These are phyloP conservation scores for Xylaria scruposa DNA, from an alignment of 495 filamentous ascomycete genomes.

Conservation along the genomic window DNA sequence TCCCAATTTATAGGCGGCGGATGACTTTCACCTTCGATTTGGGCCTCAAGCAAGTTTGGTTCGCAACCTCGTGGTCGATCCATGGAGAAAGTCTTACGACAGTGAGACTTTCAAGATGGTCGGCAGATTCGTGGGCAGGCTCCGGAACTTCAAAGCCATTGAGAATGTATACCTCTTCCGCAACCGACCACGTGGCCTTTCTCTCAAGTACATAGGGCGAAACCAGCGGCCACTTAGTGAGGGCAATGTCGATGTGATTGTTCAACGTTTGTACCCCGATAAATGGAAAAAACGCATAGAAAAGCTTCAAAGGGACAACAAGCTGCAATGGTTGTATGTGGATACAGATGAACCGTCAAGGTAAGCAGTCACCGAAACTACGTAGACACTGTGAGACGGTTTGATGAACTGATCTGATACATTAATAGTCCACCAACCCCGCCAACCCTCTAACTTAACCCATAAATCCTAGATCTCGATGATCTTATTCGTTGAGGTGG, in stretches of 20 bases:
- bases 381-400: background rate
- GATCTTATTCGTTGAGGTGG: background rate
- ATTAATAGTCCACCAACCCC: background rate
- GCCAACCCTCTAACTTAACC: background rate
- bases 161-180: background rate
- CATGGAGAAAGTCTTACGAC: background rate
- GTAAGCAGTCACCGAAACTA: background rate
- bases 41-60: background rate
- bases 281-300: background rate
- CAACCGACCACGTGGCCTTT: background rate
- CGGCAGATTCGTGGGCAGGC: background rate
- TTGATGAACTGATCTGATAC: background rate
- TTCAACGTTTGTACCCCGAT: background rate
- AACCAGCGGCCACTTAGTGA: background rate
- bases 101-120: background rate
- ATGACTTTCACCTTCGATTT: background rate
- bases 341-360: background rate
- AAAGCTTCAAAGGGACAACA: background rate
- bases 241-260: fast-evolving
- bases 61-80: constrained; percentile 1
- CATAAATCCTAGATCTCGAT: too few species aligned
- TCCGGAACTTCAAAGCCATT: background rate
- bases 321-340: background rate
- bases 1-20: background rate
- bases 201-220: background rate